Percentiles rank a stretch among this genome's conserved stretches.
Evolutionary conservation across 257 asterid species (phyloP).

Genomic region (Fraxinus cuspidata): DNA sequence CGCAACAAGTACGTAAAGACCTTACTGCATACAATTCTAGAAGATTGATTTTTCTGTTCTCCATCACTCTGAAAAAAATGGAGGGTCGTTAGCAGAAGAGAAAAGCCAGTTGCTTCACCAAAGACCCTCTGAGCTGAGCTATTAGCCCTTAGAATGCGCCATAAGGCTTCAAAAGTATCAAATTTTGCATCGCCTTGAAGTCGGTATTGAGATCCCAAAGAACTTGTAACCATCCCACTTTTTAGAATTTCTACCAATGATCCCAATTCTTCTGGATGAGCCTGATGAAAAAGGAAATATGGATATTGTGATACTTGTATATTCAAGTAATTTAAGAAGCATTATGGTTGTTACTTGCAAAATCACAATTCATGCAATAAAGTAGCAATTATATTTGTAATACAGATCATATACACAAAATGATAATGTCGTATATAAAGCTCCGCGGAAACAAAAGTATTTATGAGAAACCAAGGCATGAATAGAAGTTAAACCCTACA

Average conservation of each 20-base stretch:
- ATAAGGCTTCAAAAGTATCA: conserved; percentile 89
- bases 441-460: too few relatives aligned
- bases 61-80: conserved; percentile 77
- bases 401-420: background rate
- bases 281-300: conserved; percentile 43
- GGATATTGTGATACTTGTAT: conserved; percentile 16
- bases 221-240: conserved; percentile 94
- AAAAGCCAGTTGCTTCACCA: conserved; percentile 98
- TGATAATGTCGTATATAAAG: background rate
- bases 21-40: conserved; percentile 46
- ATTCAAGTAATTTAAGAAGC: conserved; percentile 13
- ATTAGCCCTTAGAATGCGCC: conserved; percentile 87
- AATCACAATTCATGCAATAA: conserved; percentile 18
- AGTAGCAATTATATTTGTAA: background rate
- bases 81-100: conserved; percentile 86
- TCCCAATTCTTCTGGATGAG: conserved; percentile 90
- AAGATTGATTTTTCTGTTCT: conserved; percentile 46
- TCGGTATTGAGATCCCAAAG: conserved; percentile 75
- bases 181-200: conserved; percentile 85
- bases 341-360: conserved; percentile 17
- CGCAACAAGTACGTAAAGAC: conserved; percentile 85
- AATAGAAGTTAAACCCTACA: conserved; percentile 11
- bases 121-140: conserved; percentile 89
- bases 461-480: background rate
- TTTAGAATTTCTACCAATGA: conserved; percentile 80